Base-by-base conservation (phyloP, 2,329 filamentous ascomycete genomes). In the Sporothrix mexicana region DNA sequence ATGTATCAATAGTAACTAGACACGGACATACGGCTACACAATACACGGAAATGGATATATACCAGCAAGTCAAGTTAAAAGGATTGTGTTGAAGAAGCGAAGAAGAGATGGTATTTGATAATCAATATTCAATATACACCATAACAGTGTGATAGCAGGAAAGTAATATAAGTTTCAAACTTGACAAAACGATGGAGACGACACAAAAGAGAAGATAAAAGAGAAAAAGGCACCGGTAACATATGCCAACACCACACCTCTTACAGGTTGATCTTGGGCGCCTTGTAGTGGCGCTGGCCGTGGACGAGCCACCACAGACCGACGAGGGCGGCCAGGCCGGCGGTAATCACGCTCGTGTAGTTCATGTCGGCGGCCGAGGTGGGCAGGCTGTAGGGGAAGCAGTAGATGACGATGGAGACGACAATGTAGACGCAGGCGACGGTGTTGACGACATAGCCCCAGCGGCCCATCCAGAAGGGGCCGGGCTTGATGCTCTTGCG, bases 381-480 rank as follows among this genome's bases (percentile, higher is more conserved):
- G 0, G 86, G 85, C 64, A 83, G 74, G 0, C 81, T 77, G 72
- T 82, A 83, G 0, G 86, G 85, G 76, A 87, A 90, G 77, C 87
- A 89, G 78, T 88, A 91, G 64, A 91, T 87, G 13, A 90, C 85
- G 25, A 89, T 84, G 77, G 88, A 90, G 0, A 86, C 85, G 3
- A 85, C 75, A 75, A 91, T 89, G 76, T 90, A 91, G 0, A 79
- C 77, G 73, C 85, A 84, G 2, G 85, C 82, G 0, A 87, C 74
- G 8, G 80, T 79, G 68, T 87, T 86, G 0, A 90, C 80, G 0
- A 79, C 75, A 73, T 85, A 87, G 0, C 83, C 64, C 53, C 75
- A 77, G 3, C 80, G 79, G 2, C 80, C 79, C 82, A 91, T 85
- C 74, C 82, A 84, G 77, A 90, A 91, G 0, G 85, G 85, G 0